Percentiles rank a stretch among this genome's conserved stretches.
Conservation (phyloP, 495 filamentous ascomycete genomes). For the Mytilinidion resinicola region DNA sequence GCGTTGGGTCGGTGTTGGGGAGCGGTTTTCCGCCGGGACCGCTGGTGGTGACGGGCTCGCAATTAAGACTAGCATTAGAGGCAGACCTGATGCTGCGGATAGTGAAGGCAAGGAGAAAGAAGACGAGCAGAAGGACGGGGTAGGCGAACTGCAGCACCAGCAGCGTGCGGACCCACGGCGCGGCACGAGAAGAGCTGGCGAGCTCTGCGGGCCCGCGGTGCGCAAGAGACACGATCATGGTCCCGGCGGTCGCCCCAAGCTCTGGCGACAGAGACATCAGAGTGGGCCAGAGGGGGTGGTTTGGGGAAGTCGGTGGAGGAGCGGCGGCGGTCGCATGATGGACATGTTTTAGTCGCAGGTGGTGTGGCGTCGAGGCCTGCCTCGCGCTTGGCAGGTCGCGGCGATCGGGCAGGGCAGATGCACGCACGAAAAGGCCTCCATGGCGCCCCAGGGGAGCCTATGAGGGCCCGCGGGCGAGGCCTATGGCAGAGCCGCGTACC, state of each 20-base stretch:
- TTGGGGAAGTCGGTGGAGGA: neutral
- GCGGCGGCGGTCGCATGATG: neutral
- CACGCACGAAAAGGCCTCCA: too few relatives aligned
- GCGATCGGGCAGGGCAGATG: too few relatives aligned
- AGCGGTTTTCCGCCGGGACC: constrained; percentile 81
- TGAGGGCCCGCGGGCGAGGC: too few relatives aligned
- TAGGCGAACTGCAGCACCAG: constrained; percentile 53
- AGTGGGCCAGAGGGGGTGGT: neutral
- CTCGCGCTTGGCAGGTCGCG: too few relatives aligned
- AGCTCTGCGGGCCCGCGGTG: too few relatives aligned
- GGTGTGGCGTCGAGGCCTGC: too few relatives aligned
- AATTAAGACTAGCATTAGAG: constrained; percentile 30
- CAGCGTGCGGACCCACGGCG: constrained; percentile 36
- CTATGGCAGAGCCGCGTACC: too few relatives aligned
- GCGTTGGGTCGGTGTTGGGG: constrained; percentile 48
- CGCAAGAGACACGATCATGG: too few relatives aligned
- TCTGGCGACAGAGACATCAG: neutral
- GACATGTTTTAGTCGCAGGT: neutral
- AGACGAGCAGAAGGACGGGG: constrained; percentile 59
- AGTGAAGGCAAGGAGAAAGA: constrained; percentile 62
- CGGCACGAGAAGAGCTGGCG: neutral
- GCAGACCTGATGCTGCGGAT: constrained; percentile 54
- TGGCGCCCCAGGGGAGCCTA: too few relatives aligned
- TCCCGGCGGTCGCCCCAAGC: neutral
- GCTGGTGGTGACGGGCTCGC: constrained; percentile 34